Base-by-base conservation (phyloP, 1,284 basidiomycete genomes). In the Puccinia triticina region DNA sequence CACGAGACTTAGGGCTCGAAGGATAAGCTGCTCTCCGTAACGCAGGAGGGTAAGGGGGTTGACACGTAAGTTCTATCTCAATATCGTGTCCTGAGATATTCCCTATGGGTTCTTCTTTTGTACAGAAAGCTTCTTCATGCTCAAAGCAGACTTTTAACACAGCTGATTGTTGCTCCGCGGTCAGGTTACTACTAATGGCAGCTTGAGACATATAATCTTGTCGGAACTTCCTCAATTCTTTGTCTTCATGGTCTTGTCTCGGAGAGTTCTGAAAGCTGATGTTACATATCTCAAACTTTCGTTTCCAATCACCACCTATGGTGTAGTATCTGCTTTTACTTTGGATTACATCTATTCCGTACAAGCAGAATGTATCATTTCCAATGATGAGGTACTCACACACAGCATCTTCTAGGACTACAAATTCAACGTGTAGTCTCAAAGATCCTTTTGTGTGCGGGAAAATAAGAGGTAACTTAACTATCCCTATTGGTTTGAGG, bases 281-380 rank as follows among this genome's bases (percentile, higher is more conserved):
- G 32, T 73, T 73, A 8, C 71, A 73, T 0, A 73, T 73, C 10
- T 73, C 48, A 14, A 73, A 73, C 37, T 73, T 73, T 32, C 50
- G 53, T 40, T 73, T 73, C 71, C 71, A 73, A n/a, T 73, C 71
- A 7, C 71, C 71, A 29, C 71, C 71, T 12, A 73, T 73, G 23
- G 71, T 73, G 18, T 53, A 73, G 34, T 21, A 73, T 73, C 71
- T 73, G 14, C 34, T 10, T 55, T 73, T 53, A 73, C 71, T 73
- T 23, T 73, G 71, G 14, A 73, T 55, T 0, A 73, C 55, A 55
- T 73, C 71, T 16, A 73, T 53, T 0, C 71, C 50, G 55, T 73
- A 73, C 18, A 73, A 2, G 16, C 46, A 73, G 21, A 73, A 57
- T 16, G 71, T 55, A 16, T 73, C 71, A 69, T 69, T 69, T 18